Percentiles rank a stretch among this genome's conserved stretches.
These are phyloP conservation scores for Adansonia rubrostipa DNA, from an alignment of 441 rosid genomes.

Conservation along the genomic window DNA sequence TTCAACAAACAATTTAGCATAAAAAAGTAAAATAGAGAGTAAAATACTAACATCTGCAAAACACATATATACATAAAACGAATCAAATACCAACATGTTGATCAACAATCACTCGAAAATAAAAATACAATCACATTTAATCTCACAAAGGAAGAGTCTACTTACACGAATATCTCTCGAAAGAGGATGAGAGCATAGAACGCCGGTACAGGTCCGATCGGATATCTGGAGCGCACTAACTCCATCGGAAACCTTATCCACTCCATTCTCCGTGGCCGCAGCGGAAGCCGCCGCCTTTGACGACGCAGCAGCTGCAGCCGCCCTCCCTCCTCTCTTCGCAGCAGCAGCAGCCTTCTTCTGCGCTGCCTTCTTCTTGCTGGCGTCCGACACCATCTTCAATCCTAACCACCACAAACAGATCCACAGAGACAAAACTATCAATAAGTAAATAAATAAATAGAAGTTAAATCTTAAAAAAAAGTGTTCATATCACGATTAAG, in stretches of 20 bases:
- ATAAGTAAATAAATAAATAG: not conserved
- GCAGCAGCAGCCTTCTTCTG: conserved; percentile 98
- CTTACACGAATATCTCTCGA: conserved; percentile 91
- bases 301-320: conserved; percentile 55
- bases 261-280: conserved; percentile 45
- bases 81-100: not conserved
- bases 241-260: conserved; percentile 51
- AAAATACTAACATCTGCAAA: no score
- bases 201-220: conserved; percentile 92
- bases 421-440: not conserved
- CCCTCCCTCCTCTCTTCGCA: conserved; percentile 92
- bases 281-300: conserved; percentile 53
- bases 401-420: not conserved
- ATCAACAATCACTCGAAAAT: not conserved
- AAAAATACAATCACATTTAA: not conserved
- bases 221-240: conserved; percentile 64
- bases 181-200: conserved; percentile 85
- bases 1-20: not conserved
- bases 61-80: not conserved
- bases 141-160: not conserved
- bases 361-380: conserved; percentile 97
- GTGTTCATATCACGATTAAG: not conserved
- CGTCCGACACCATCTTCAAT: conserved; percentile 86
- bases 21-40: not conserved
- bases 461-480: not conserved